phyloP scores from a whole-genome alignment of 208 protist species.

The Trypanosoma rangeli region DNA sequence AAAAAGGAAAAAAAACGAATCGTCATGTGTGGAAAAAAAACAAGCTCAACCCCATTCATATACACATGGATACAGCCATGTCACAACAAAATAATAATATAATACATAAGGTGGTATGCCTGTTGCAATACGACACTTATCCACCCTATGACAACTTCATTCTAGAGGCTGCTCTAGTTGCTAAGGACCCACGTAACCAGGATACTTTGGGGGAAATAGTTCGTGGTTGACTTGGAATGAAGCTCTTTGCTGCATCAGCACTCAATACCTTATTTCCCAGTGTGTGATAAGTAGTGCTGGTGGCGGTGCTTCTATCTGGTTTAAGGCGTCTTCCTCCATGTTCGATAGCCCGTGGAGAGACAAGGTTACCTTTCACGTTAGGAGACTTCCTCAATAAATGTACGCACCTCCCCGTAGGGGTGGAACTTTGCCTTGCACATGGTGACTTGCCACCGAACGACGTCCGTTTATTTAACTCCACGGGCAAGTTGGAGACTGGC shows the following conservation, averaged over 20 bases:
- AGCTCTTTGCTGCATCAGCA: not conserved
- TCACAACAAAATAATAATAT: not conserved
- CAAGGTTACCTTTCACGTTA: not conserved
- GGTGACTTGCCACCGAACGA: conserved; percentile 3
- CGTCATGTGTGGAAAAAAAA: not conserved
- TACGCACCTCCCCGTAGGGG: not conserved
- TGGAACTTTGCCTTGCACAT: not conserved
- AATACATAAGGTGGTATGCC: not conserved
- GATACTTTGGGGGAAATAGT: not conserved
- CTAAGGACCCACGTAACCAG: not conserved
- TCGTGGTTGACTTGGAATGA: not conserved
- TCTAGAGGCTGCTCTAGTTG: not conserved
- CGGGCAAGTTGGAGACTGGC: too few relatives aligned
- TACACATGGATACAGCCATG: conserved; percentile 6
- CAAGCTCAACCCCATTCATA: not conserved
- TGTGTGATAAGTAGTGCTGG: not conserved
- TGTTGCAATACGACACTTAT: not conserved
- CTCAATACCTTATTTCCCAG: not conserved
- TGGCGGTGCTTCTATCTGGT: not conserved
- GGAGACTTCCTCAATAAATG: not conserved
- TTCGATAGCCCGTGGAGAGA: conserved; percentile 5
- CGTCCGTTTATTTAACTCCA: not conserved
- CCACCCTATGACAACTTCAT: conserved; percentile 1
- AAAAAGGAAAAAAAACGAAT: not conserved
- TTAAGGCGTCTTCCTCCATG: not conserved